Evolutionary conservation across 2,329 filamentous ascomycete genomes (phyloP).

Genomic region (Colletotrichum sp.): DNA sequence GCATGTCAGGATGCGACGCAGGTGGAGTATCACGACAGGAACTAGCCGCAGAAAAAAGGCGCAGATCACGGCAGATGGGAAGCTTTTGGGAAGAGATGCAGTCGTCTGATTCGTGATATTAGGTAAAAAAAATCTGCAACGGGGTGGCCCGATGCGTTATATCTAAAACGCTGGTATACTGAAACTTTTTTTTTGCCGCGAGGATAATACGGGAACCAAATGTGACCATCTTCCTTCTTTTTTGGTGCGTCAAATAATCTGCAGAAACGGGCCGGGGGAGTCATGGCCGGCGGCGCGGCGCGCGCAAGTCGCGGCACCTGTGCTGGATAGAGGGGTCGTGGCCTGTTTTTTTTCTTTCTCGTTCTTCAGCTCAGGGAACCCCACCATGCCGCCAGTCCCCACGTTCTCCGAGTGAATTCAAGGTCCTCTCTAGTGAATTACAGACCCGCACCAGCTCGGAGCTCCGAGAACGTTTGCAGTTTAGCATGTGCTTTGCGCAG

Average conservation of each 20-base stretch:
- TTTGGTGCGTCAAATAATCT: neutral
- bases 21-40: neutral
- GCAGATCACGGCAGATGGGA: conserved; percentile 1
- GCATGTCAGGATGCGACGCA: neutral
- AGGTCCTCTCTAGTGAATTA: neutral
- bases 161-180: conserved; percentile 19
- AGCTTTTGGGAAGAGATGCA: neutral
- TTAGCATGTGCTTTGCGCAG: neutral
- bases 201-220: neutral
- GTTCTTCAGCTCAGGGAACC: neutral
- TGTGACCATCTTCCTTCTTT: neutral
- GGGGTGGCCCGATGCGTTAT: conserved; percentile 3
- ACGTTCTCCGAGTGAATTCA: neutral
- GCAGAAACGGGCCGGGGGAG: neutral
- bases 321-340: neutral
- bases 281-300: neutral
- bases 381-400: neutral
- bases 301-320: neutral
- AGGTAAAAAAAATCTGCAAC: conserved; percentile 17
- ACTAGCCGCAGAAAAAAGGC: neutral
- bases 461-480: neutral
- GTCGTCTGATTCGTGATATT: conserved; percentile 17
- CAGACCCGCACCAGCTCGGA: conserved; percentile 3
- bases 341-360: neutral
- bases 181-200: neutral